These are phyloP conservation scores for Tinospora cordifolia DNA, from an alignment of 164 flowering plant species.

Conservation along the genomic window DNA sequence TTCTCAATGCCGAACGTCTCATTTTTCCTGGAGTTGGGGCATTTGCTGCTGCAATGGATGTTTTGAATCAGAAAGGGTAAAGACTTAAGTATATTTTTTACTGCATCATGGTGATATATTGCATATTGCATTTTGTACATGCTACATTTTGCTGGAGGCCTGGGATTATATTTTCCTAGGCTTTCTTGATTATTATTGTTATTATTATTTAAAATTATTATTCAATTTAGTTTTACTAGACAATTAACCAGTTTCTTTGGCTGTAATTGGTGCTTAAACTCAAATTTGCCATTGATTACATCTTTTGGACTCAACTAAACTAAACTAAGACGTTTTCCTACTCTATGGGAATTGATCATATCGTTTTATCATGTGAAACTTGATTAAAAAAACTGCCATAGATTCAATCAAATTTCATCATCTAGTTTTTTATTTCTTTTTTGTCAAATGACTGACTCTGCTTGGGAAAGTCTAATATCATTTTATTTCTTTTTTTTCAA, in stretches of 20 bases:
- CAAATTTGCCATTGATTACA: not conserved
- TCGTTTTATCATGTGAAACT: not conserved
- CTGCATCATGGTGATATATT: not conserved
- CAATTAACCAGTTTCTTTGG: not conserved
- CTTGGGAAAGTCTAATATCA: too few relatives aligned
- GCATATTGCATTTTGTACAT: not conserved
- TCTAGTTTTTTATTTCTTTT: not conserved
- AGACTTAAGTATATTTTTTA: not conserved
- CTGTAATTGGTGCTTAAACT: not conserved
- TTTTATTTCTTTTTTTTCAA: not conserved
- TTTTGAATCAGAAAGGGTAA: conserved; percentile 66
- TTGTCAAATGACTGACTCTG: not conserved
- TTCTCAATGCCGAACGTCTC: conserved; percentile 70
- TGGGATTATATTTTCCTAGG: not conserved
- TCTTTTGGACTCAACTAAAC: too few relatives aligned
- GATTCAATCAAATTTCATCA: too few relatives aligned
- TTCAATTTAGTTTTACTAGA: too few relatives aligned
- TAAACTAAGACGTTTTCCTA: too few relatives aligned
- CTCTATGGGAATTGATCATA: not conserved
- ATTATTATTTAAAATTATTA: too few relatives aligned
- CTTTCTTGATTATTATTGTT: not conserved
- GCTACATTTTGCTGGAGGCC: not conserved
- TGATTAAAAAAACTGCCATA: too few relatives aligned
- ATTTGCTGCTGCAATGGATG: conserved; percentile 87
- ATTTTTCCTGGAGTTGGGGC: conserved; percentile 98